A percentile compares a stretch with the other conserved stretches of the same genome.
These are phyloP conservation scores for Neckera pumila DNA, from an alignment of 225 moss, liverwort and hornwort genomes.

Conservation along the genomic window DNA sequence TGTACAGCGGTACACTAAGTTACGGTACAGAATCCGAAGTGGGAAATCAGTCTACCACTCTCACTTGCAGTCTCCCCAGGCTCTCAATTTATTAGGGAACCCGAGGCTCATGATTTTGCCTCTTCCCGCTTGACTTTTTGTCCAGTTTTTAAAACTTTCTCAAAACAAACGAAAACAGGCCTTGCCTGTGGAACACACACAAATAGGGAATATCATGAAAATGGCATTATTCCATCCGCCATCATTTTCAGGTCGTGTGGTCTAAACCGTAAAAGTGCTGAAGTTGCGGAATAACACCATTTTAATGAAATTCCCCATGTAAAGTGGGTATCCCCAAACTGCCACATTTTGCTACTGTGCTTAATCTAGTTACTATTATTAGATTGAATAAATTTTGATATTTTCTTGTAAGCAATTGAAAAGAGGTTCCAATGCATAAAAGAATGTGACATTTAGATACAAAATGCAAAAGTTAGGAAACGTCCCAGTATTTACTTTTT, in stretches of 20 bases:
- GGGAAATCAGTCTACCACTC: background rate
- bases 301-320: too few species aligned
- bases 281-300: too few species aligned
- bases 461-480: background rate
- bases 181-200: too few species aligned
- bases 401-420: background rate
- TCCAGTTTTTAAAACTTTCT: background rate
- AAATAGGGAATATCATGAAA: too few species aligned
- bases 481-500: background rate
- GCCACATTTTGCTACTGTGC: background rate
- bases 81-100: background rate
- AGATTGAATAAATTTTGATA: background rate
- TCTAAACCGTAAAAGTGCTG: too few species aligned
- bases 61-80: background rate
- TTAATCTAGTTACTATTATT: background rate
- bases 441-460: background rate
- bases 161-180: background rate
- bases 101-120: background rate
- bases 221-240: too few species aligned
- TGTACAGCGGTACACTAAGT: too few species aligned
- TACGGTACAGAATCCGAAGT: background rate
- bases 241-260: too few species aligned
- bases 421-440: background rate
- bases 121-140: background rate
- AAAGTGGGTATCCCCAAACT: accelerated